Percentiles rank a stretch among this genome's conserved stretches.
phyloP scores from a whole-genome alignment of 441 rosid genomes.

The Viola pubescens region DNA sequence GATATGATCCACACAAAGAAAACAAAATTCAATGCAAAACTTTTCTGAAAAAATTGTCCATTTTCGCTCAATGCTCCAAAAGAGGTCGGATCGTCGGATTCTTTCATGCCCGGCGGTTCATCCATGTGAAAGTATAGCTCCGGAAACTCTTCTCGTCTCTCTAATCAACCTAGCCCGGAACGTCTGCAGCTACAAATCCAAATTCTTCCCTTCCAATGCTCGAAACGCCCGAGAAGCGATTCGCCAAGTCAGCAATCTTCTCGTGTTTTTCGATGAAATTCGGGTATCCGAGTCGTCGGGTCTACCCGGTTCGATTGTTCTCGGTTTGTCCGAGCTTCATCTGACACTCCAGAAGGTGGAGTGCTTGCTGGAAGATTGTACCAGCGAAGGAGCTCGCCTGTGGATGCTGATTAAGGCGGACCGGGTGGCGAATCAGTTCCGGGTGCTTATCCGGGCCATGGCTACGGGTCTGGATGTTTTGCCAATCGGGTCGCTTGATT shows the following conservation, averaged over 20 bases:
- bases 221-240: constrained; percentile 40
- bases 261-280: constrained; percentile 43
- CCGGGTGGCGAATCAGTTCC: constrained; percentile 42
- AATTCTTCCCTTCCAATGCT: constrained; percentile 35
- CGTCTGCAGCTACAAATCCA: constrained; percentile 36
- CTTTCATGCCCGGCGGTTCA: constrained; percentile 55
- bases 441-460: constrained; percentile 39
- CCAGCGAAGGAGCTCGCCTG: constrained; percentile 48
- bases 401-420: constrained; percentile 55
- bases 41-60: neutral
- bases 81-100: constrained; percentile 46
- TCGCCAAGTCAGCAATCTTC: constrained; percentile 44
- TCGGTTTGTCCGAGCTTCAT: constrained; percentile 67
- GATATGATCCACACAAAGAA: neutral
- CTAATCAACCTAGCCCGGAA: constrained; percentile 33
- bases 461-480: constrained; percentile 52
- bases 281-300: constrained; percentile 14
- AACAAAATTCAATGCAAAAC: constrained; percentile 16
- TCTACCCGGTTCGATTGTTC: constrained; percentile 24
- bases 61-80: constrained; percentile 32
- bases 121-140: constrained; percentile 42
- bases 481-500: constrained; percentile 31
- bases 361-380: constrained; percentile 56
- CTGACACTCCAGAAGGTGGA: constrained; percentile 49
- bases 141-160: constrained; percentile 48